Conservation (phyloP, 2,329 filamentous ascomycete species). For the Rachicladosporium sp. region DNA sequence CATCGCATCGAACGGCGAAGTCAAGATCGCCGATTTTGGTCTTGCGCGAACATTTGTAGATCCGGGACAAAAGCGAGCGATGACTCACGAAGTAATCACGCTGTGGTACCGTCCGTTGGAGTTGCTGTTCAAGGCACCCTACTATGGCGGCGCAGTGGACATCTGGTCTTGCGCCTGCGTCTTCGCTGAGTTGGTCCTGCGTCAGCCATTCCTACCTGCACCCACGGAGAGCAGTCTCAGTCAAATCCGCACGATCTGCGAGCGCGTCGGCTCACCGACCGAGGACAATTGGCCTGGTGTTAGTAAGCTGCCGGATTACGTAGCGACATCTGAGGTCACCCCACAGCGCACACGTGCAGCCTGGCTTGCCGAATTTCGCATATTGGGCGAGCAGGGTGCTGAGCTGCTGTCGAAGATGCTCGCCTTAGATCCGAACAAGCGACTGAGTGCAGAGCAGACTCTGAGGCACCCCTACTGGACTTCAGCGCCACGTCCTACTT, state of each 20-base stretch:
- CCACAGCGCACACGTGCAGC: slow-evolving; percentile 53
- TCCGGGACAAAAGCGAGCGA: slow-evolving; percentile 52
- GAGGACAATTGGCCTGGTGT: slow-evolving; percentile 96
- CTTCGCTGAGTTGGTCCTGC: slow-evolving; percentile 78
- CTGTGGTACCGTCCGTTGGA: slow-evolving; percentile 94
- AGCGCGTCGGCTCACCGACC: slow-evolving; percentile 76
- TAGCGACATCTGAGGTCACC: slow-evolving; percentile 51
- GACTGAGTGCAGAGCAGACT: slow-evolving; percentile 65
- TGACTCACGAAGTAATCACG: slow-evolving; percentile 93
- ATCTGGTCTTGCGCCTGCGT: slow-evolving; percentile 90
- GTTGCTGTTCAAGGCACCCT: slow-evolving; percentile 76
- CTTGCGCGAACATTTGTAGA: slow-evolving; percentile 82
- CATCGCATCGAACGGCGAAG: slow-evolving; percentile 80
- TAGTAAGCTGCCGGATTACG: slow-evolving; percentile 64
- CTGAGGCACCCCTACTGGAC: slow-evolving; percentile 80
- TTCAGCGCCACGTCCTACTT: slow-evolving; percentile 68
- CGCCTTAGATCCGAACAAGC: slow-evolving; percentile 71
- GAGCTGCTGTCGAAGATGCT: slow-evolving; percentile 81
- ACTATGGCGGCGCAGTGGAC: slow-evolving; percentile 85
- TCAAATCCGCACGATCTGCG: slow-evolving; percentile 73
- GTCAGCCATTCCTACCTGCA: slow-evolving; percentile 58
- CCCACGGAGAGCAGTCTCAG: slow-evolving; percentile 68
- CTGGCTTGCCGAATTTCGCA: slow-evolving; percentile 66
- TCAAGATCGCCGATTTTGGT: slow-evolving; percentile 97
- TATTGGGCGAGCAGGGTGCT: slow-evolving; percentile 68